Evolutionary conservation across 768 basidiomycete genomes (phyloP).

Genomic region (Tremella yokohamensis): DNA sequence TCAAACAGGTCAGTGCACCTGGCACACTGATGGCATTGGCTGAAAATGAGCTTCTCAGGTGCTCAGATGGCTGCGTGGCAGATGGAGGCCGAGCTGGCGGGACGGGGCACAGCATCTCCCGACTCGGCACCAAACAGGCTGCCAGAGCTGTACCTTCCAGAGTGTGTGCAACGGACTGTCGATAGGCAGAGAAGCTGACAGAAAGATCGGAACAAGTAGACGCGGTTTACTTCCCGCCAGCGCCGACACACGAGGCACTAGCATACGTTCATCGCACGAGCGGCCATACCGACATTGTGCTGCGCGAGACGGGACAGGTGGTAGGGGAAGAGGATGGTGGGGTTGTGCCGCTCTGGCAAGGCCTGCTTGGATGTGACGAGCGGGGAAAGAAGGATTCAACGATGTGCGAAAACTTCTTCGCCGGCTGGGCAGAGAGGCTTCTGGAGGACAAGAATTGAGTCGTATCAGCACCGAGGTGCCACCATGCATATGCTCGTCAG

Average conservation of each 20-base stretch:
- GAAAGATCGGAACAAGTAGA: conserved; percentile 26
- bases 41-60: conserved; percentile 30
- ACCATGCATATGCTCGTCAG: conserved; percentile 10
- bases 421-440: conserved; percentile 22
- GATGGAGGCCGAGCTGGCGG: conserved; percentile 32
- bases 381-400: conserved; percentile 9
- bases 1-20: conserved; percentile 25
- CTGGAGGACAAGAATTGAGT: neutral
- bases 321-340: conserved; percentile 34
- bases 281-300: conserved; percentile 24
- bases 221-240: conserved; percentile 19
- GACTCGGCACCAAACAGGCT: neutral
- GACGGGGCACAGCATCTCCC: conserved; percentile 2
- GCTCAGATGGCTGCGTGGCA: conserved; percentile 9
- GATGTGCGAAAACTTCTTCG: conserved; percentile 26
- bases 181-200: conserved; percentile 2
- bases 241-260: conserved; percentile 17
- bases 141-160: conserved; percentile 34
- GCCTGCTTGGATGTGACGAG: conserved; percentile 32
- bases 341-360: conserved; percentile 32
- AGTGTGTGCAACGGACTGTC: conserved; percentile 19
- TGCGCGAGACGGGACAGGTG: conserved; percentile 34
- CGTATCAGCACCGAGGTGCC: neutral
- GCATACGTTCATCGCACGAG: conserved; percentile 23
- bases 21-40: neutral